A percentile compares a stretch with the other conserved stretches of the same genome.
Evolutionary conservation across 2,329 filamentous ascomycete genomes (phyloP).

Genomic region (Colletotrichum sp.): DNA sequence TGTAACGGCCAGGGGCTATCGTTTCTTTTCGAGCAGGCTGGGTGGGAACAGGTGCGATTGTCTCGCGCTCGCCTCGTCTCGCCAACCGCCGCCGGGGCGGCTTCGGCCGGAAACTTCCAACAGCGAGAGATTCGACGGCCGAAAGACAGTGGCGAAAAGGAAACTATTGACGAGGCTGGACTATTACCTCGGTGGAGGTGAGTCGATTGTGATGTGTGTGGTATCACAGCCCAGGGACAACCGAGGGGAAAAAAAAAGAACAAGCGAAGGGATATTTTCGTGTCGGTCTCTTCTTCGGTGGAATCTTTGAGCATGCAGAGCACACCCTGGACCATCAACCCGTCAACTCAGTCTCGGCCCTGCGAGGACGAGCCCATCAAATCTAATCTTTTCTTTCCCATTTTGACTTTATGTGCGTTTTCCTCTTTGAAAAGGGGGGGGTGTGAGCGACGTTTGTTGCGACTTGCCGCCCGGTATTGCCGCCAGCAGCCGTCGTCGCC

Average conservation of each 20-base stretch:
- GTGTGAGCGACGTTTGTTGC: background rate
- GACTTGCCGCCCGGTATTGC: background rate
- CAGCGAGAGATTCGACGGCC: background rate
- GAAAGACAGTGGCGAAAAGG: background rate
- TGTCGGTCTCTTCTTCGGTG: background rate
- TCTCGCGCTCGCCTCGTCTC: background rate
- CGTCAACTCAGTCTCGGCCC: background rate
- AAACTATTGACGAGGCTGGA: background rate
- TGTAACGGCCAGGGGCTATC: background rate
- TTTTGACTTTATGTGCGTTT: background rate
- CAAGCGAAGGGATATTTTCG: background rate
- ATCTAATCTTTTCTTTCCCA: background rate
- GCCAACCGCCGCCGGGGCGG: background rate
- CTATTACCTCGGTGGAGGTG: background rate
- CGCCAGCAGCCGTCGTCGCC: background rate
- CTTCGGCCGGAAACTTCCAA: background rate
- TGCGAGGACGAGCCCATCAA: background rate
- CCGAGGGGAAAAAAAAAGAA: background rate
- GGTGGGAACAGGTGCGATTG: rapidly evolving
- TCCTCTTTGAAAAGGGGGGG: background rate
- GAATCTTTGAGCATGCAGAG: background rate
- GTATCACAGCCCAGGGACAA: background rate
- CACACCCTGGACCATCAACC: background rate
- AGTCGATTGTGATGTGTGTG: background rate
- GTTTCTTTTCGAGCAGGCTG: background rate